Conservation (phyloP, 1,284 basidiomycete genomes). For the Leccinum fuscescens region DNA sequence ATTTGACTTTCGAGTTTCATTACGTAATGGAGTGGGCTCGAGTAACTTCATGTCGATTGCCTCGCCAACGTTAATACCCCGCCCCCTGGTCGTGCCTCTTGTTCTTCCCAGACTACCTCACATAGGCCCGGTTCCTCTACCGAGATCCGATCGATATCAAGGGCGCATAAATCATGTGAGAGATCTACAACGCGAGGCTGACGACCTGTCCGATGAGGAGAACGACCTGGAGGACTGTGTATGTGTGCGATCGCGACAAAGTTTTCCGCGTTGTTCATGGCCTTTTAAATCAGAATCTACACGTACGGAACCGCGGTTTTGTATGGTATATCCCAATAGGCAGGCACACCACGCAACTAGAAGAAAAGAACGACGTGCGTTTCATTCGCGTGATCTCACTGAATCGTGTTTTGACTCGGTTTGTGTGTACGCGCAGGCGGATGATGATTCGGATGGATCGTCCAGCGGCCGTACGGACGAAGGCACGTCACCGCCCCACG, state of each 20-base stretch:
- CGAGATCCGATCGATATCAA: constrained; percentile 46
- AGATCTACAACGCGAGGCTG: constrained; percentile 76
- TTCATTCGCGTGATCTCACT: background rate
- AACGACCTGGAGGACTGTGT: constrained; percentile 73
- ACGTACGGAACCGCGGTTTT: constrained; percentile 64
- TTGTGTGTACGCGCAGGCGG: constrained; percentile 35
- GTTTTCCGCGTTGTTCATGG: background rate
- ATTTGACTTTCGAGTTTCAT: background rate
- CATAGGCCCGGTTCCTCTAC: constrained; percentile 62
- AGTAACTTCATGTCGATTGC: constrained; percentile 47
- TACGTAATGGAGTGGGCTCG: background rate
- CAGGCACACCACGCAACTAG: constrained; percentile 65
- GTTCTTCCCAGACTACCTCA: constrained; percentile 66
- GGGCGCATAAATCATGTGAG: constrained; percentile 58
- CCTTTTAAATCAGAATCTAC: constrained; percentile 43
- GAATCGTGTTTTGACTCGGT: constrained; percentile 1
- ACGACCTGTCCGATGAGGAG: constrained; percentile 84
- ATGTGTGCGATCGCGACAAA: constrained; percentile 21
- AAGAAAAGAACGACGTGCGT: constrained; percentile 80
- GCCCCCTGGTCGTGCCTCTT: constrained; percentile 56
- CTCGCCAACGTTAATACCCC: constrained; percentile 67
- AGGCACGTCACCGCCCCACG: constrained; percentile 46
- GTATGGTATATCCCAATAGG: constrained; percentile 72
- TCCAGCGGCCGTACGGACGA: constrained; percentile 39
- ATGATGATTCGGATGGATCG: constrained; percentile 40